These are phyloP conservation scores for Urostyla sp. DNA, from an alignment of 73 alveolate species.

Conservation along the genomic window DNA sequence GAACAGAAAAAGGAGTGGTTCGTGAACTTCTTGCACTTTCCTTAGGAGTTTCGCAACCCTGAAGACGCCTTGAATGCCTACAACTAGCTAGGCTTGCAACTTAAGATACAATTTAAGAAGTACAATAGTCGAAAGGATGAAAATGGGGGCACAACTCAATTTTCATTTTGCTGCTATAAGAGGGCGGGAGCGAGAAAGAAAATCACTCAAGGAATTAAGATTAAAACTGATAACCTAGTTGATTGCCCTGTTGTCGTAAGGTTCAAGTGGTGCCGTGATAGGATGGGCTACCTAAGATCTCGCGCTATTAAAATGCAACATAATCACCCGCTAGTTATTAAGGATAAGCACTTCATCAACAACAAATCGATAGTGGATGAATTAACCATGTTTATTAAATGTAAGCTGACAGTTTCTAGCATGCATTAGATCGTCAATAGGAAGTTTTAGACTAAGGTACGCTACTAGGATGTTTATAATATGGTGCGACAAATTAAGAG, in stretches of 20 bases:
- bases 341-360: slow-evolving; percentile 35
- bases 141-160: slow-evolving; percentile 1
- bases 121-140: background rate
- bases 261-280: slow-evolving; percentile 46
- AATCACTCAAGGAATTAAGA: slow-evolving; percentile 14
- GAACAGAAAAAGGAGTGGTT: too few species aligned
- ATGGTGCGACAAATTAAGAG: slow-evolving; percentile 53
- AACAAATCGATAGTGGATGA: slow-evolving; percentile 42
- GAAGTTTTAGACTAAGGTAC: slow-evolving; percentile 43
- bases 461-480: slow-evolving; percentile 58
- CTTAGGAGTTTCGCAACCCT: background rate
- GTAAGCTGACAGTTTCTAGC: slow-evolving; percentile 36
- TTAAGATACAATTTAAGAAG: slow-evolving; percentile 17
- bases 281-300: slow-evolving; percentile 41
- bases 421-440: slow-evolving; percentile 37
- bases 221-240: slow-evolving; percentile 2
- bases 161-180: slow-evolving; percentile 23
- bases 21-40: slow-evolving; percentile 25
- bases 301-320: slow-evolving; percentile 38
- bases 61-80: slow-evolving; percentile 44
- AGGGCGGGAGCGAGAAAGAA: slow-evolving; percentile 34
- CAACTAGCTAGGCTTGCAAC: slow-evolving; percentile 25
- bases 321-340: slow-evolving; percentile 43
- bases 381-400: slow-evolving; percentile 29
- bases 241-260: slow-evolving; percentile 47